phyloP scores from a whole-genome alignment of 441 rosid species.

The Heliophila coronopifolia region DNA sequence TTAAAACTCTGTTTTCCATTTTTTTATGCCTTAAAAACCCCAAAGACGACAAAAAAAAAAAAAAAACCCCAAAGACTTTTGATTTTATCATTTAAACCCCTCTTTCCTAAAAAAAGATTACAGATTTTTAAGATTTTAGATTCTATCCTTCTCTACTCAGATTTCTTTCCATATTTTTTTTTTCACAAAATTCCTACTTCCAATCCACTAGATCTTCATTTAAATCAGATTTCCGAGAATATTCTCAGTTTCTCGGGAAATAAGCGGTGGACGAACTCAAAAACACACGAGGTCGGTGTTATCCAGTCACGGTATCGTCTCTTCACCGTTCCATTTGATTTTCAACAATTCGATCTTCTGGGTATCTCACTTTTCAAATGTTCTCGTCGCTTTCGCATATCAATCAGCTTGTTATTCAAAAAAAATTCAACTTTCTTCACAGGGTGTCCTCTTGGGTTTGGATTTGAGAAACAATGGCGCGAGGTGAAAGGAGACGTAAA shows the following conservation, averaged over 20 bases:
- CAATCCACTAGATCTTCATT: conserved; percentile 1
- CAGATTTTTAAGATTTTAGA: conserved; percentile 3
- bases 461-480: conserved; percentile 15
- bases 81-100: conserved; percentile 6
- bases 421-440: not conserved
- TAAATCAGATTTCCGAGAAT: conserved; percentile 21
- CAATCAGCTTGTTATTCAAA: not conserved
- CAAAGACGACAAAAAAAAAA: too few species aligned
- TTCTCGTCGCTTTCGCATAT: conserved; percentile 1
- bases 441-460: not conserved
- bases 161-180: conserved; percentile 1
- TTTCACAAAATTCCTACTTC: not conserved
- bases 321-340: not conserved
- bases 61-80: too few species aligned
- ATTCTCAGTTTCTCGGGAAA: conserved; percentile 19
- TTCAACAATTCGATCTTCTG: not conserved
- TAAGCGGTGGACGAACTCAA: not conserved
- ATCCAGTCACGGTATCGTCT: too few species aligned
- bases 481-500: conserved; percentile 39
- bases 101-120: not conserved
- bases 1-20: not conserved
- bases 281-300: not conserved
- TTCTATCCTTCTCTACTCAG: not conserved
- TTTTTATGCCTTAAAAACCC: conserved; percentile 12
- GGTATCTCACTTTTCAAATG: conserved; percentile 6